Conservation (phyloP, 371 early-diverging fungal genomes). For the Mortierella sp. region DNA sequence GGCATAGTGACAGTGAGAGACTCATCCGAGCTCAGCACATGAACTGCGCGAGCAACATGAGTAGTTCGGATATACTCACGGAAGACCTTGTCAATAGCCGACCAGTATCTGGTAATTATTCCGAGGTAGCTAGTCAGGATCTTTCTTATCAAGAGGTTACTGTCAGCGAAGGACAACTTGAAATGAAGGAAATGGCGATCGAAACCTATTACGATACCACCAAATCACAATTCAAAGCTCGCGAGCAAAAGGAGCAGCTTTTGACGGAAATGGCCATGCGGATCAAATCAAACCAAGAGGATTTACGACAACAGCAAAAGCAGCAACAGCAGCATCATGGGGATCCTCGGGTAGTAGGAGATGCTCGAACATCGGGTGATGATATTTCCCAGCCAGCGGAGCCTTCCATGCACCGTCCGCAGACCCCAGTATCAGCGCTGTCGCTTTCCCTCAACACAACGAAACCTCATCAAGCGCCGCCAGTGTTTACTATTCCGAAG, state of each 20-base stretch:
- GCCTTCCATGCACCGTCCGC: neutral
- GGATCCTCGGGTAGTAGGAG: neutral
- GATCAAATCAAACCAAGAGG: constrained; percentile 22
- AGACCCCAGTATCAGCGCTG: neutral
- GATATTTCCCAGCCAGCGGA: neutral
- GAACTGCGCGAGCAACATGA: no score
- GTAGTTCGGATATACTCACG: no score
- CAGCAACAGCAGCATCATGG: neutral
- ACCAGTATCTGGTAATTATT: no score
- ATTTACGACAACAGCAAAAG: constrained; percentile 11
- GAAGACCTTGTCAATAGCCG: no score
- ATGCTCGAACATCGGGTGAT: neutral
- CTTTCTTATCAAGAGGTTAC: constrained; percentile 17
- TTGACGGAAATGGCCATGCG: constrained; percentile 29
- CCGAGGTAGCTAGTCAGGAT: no score
- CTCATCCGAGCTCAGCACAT: no score
- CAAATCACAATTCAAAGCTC: constrained; percentile 37
- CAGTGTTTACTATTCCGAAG: constrained; percentile 44
- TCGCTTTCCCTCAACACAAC: neutral
- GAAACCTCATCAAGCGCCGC: constrained; percentile 13
- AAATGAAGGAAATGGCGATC: constrained; percentile 35
- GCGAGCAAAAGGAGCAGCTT: constrained; percentile 28
- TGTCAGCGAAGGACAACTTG: constrained; percentile 8
- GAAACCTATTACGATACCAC: constrained; percentile 53
- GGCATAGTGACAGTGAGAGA: no score